Conservation (phyloP, 352 stramenopile genomes). For the Globisporangium spinosum region DNA sequence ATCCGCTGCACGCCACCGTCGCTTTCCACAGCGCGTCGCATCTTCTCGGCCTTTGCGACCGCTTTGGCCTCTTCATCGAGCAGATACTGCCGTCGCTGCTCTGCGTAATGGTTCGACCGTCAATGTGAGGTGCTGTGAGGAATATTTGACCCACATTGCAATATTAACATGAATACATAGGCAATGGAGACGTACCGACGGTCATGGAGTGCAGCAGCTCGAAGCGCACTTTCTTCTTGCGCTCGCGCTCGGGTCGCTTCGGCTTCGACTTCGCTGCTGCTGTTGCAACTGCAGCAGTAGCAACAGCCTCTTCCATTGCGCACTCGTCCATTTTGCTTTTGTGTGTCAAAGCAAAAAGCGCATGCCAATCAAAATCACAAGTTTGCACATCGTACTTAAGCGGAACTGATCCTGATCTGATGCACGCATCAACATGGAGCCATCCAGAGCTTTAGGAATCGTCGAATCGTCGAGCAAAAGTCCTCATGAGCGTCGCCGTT, state of each 20-base stretch:
- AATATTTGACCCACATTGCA: neutral
- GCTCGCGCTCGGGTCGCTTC: constrained; percentile 35
- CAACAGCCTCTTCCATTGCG: neutral
- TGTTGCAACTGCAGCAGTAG: neutral
- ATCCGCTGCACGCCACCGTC: constrained; percentile 36
- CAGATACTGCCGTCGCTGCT: constrained; percentile 50
- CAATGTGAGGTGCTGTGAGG: neutral
- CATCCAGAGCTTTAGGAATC: neutral
- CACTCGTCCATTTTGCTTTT: neutral
- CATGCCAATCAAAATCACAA: constrained; percentile 5
- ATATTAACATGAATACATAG: neutral
- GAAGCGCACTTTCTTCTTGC: constrained; percentile 50
- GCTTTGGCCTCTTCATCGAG: constrained; percentile 38
- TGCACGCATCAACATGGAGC: neutral
- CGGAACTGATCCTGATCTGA: neutral
- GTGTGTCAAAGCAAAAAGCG: neutral
- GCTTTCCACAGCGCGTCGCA: constrained; percentile 25
- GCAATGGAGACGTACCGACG: constrained; percentile 26
- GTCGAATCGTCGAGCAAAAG: too few species aligned
- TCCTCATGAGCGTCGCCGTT: neutral
- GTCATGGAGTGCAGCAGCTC: constrained; percentile 61
- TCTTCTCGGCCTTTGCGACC: constrained; percentile 22
- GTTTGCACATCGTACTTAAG: neutral
- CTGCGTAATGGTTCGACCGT: constrained; percentile 15
- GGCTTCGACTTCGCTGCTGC: constrained; percentile 20